A percentile compares a stretch with the other conserved stretches of the same genome.
phyloP scores from a whole-genome alignment of 305 asterid genomes.

The Solanum hybrid region DNA sequence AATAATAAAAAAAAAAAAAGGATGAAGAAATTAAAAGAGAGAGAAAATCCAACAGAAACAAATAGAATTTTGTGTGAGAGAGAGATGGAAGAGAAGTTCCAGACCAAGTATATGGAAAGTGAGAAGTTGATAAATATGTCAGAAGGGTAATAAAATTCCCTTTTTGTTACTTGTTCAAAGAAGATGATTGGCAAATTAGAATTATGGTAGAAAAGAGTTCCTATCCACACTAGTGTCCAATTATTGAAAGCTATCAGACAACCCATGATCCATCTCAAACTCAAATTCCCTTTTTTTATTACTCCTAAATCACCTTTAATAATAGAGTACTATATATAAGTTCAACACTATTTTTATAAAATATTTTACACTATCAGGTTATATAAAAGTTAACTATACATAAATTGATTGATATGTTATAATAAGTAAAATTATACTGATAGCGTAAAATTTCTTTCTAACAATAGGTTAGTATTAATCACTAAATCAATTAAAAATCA shows the following conservation, averaged over 20 bases:
- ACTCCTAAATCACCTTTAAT: neutral
- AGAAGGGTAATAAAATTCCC: conserved; percentile 14
- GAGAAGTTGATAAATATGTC: conserved; percentile 6
- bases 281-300: neutral
- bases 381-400: neutral
- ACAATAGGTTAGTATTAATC: neutral
- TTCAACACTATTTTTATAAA: neutral
- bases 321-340: neutral
- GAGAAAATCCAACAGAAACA: conserved; percentile 4
- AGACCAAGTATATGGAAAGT: neutral
- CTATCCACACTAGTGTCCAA: conserved; percentile 4
- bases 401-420: neutral
- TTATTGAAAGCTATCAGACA: conserved; percentile 28
- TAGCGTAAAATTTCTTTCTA: neutral
- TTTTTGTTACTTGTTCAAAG: conserved; percentile 11
- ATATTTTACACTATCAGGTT: neutral
- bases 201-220: neutral
- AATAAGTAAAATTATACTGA: neutral
- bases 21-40: neutral
- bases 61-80: conserved; percentile 7
- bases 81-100: conserved; percentile 1
- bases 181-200: conserved; percentile 8
- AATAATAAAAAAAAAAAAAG: neutral
- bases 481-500: neutral
- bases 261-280: conserved; percentile 28